Base-by-base conservation (phyloP, 305 asterid genomes). In the Caryopteris hybrid region DNA sequence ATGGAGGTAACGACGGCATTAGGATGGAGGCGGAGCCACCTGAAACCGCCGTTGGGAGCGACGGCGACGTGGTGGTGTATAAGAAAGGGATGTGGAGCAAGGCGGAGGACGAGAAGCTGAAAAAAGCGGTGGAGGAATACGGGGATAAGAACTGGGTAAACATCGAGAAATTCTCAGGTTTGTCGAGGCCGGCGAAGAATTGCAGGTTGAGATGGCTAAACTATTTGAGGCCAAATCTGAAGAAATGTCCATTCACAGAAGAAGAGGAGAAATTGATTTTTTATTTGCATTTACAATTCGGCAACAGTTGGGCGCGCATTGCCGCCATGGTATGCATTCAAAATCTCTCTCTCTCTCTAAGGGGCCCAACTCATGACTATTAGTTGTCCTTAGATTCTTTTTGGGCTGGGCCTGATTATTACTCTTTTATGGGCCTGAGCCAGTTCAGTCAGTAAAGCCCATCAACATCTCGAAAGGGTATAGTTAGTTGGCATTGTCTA, bases 71-170 rank as follows among this genome's bases (percentile, higher is more conserved):
- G 64, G 63, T n/a, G 61, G 66, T 57, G 29, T 71, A 68, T 68
- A 83, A 80, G 81, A 86, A 78, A 69, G 89, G 92, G 61, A 81
- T 84, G 61, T 86, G 92, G 92, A 83, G 85, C 74, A 67, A 63
- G 64, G 92, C 78, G 56, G 92, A 86, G 80, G 92, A 86, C 25
- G 87, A 80, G 72, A 79, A 67, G 59, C 74, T 86, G 70, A 78
- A 43, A 25, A 59, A 21, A 18, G 82, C 85, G 23, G 89, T 86
- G 70, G 79, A 64, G 31, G 80, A 76, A 54, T 64, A 70, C 17
- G 92, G 92, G 62, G 43, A 51, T 4, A 78, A 77, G 11, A 84
- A 86, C 46, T 86, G 92, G 92, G 81, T 86, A 2, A 72, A 64
- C 7, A 74, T 84, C 8, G 81, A 83, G 70, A 85, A 58, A 33